Percentiles rank a stretch among this genome's conserved stretches.
These are phyloP conservation scores for Auricularia sp. DNA, from an alignment of 768 basidiomycete genomes.

Conservation along the genomic window DNA sequence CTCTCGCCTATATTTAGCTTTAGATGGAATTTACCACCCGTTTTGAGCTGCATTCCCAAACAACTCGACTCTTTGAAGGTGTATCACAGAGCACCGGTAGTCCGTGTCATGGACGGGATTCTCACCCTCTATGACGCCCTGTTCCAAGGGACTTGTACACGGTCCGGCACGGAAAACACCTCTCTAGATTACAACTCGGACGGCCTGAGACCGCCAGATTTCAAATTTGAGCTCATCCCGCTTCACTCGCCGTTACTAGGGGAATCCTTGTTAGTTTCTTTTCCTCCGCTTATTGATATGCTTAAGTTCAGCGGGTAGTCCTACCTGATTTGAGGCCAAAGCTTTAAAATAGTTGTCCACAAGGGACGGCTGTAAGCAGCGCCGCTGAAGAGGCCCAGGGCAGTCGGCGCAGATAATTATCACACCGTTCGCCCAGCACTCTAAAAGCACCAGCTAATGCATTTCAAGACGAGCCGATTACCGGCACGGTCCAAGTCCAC, in stretches of 20 bases:
- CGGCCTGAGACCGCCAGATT: slow-evolving; percentile 54
- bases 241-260: slow-evolving; percentile 83
- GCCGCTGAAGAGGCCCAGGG: slow-evolving; percentile 22
- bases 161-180: slow-evolving; percentile 60
- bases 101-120: slow-evolving; percentile 49
- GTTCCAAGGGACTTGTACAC: slow-evolving; percentile 74
- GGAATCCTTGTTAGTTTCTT: slow-evolving; percentile 88
- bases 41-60: slow-evolving; percentile 80
- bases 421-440: slow-evolving; percentile 30
- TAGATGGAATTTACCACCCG: slow-evolving; percentile 79
- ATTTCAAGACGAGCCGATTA: slow-evolving; percentile 35
- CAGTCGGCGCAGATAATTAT: slow-evolving; percentile 42
- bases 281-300: slow-evolving; percentile 86
- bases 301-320: slow-evolving; percentile 82
- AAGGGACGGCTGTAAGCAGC: slow-evolving; percentile 17
- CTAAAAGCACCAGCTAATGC: slow-evolving; percentile 30
- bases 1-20: slow-evolving; percentile 76
- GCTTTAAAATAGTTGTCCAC: slow-evolving; percentile 9
- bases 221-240: slow-evolving; percentile 77
- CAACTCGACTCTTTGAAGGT: slow-evolving; percentile 75
- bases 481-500: slow-evolving; percentile 15
- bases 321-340: slow-evolving; percentile 74
- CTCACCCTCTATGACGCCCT: slow-evolving; percentile 67
- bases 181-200: slow-evolving; percentile 77
- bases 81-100: slow-evolving; percentile 54